Evolutionary conservation across 2,329 filamentous ascomycete species (phyloP).

Genomic region (Trichocomaceae sp.): DNA sequence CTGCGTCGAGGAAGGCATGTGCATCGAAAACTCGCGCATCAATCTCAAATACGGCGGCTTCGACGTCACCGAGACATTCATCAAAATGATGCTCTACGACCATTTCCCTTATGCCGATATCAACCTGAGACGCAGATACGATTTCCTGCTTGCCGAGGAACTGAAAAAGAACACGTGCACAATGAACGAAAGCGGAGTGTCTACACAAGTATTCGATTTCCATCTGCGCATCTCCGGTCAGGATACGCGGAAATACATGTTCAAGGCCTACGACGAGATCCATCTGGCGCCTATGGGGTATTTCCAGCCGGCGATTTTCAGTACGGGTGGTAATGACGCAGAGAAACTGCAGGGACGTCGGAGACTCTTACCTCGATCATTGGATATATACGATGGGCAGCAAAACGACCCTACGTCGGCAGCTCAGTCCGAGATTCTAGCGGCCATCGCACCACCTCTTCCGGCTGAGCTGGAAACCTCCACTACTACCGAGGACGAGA

Average conservation of each 20-base stretch:
- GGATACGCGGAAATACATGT: conserved; percentile 85
- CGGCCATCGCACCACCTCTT: conserved; percentile 42
- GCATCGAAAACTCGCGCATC: conserved; percentile 86
- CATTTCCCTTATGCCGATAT: conserved; percentile 94
- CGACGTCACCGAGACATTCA: conserved; percentile 88
- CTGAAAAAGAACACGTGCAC: conserved; percentile 90
- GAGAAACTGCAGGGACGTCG: conserved; percentile 70
- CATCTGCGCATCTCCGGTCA: conserved; percentile 82
- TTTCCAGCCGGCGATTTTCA: conserved; percentile 78
- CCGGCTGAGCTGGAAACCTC: conserved; percentile 26
- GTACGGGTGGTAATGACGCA: conserved; percentile 60
- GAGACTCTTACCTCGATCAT: conserved; percentile 76
- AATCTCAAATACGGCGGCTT: conserved; percentile 91
- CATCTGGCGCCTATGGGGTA: conserved; percentile 93
- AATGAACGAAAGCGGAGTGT: conserved; percentile 82
- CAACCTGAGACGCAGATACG: conserved; percentile 81
- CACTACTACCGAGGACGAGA: conserved; percentile 20
- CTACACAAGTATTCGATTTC: conserved; percentile 81
- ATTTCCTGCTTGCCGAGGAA: conserved; percentile 90
- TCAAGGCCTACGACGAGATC: conserved; percentile 96
- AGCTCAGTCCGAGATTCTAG: conserved; percentile 66
- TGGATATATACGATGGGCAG: conserved; percentile 87
- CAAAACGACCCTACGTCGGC: conserved; percentile 84
- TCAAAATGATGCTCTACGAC: conserved; percentile 97
- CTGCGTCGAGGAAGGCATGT: conserved; percentile 94